These are phyloP conservation scores for Stereocaulon alpinum DNA, from an alignment of 495 filamentous ascomycete genomes.

Conservation along the genomic window DNA sequence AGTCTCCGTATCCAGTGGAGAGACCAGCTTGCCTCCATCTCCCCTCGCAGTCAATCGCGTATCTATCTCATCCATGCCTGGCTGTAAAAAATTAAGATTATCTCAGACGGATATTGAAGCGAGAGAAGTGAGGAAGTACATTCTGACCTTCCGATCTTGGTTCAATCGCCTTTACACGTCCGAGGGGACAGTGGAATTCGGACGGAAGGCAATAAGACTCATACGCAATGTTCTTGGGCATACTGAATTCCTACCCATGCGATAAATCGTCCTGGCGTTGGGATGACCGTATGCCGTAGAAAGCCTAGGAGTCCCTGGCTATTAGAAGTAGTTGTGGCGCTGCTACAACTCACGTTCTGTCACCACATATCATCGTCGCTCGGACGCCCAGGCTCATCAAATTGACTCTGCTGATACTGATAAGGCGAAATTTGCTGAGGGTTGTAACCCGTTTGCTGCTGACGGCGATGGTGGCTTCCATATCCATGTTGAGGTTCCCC, in stretches of 20 bases:
- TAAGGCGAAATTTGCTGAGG: constrained; percentile 25
- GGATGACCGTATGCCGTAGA: too few relatives aligned
- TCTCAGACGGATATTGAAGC: background rate
- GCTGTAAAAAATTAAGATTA: background rate
- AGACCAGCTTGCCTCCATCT: background rate
- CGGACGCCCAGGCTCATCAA: constrained; percentile 39
- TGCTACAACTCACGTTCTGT: constrained; percentile 11
- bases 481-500: constrained; percentile 36
- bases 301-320: too few relatives aligned
- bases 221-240: background rate
- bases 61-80: background rate
- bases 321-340: background rate
- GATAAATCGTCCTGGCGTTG: background rate
- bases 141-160: background rate
- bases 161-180: background rate
- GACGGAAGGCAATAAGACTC: background rate
- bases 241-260: too few relatives aligned
- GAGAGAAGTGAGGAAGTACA: background rate
- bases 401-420: constrained; percentile 36
- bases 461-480: constrained; percentile 32
- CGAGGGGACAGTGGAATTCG: background rate
- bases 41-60: background rate
- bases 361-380: constrained; percentile 50
- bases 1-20: background rate
- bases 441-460: constrained; percentile 9